These are phyloP conservation scores for Ceratobasidium theobromae DNA, from an alignment of 1,284 basidiomycete species.

Conservation along the genomic window DNA sequence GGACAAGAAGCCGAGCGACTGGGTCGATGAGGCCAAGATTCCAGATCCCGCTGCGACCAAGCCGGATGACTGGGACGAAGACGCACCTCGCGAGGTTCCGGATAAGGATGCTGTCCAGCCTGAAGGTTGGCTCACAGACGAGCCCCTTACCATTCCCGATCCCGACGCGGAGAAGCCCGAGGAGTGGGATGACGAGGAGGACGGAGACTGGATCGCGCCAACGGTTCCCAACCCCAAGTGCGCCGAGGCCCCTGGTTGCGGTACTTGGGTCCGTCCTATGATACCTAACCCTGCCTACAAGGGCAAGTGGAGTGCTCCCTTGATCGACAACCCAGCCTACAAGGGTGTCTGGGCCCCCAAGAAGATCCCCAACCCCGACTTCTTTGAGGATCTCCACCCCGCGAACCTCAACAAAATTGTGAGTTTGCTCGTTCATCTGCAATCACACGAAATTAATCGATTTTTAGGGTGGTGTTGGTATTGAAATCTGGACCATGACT, in stretches of 20 bases:
- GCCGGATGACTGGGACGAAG: conserved; percentile 97
- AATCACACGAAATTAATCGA: conserved; percentile 28
- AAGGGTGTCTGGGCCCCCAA: conserved; percentile 93
- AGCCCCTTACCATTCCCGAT: conserved; percentile 80
- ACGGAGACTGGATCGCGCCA: conserved; percentile 97
- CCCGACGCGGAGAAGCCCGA: conserved; percentile 96
- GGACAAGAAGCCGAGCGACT: conserved; percentile 88
- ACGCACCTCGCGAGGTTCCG: conserved; percentile 84
- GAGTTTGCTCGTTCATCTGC: conserved; percentile 40
- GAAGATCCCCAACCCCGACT: conserved; percentile 90
- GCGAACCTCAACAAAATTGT: conserved; percentile 85
- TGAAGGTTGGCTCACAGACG: conserved; percentile 93
- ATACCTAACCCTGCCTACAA: conserved; percentile 92
- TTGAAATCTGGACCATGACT: conserved; percentile 99
- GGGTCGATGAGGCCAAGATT: conserved; percentile 91
- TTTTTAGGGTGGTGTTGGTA: conserved; percentile 81
- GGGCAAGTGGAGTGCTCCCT: conserved; percentile 94
- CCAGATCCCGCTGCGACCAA: conserved; percentile 83
- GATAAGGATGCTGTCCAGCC: conserved; percentile 90
- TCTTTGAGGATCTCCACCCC: conserved; percentile 87
- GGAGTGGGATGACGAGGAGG: conserved; percentile 99
- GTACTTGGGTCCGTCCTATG: conserved; percentile 83
- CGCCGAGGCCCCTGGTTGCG: conserved; percentile 87
- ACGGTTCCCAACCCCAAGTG: conserved; percentile 89
- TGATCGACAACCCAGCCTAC: conserved; percentile 97